Percentiles rank a stretch among this genome's conserved stretches.
Conservation (phyloP, 2,329 filamentous ascomycete species). For the Colletotrichum endophyticum region DNA sequence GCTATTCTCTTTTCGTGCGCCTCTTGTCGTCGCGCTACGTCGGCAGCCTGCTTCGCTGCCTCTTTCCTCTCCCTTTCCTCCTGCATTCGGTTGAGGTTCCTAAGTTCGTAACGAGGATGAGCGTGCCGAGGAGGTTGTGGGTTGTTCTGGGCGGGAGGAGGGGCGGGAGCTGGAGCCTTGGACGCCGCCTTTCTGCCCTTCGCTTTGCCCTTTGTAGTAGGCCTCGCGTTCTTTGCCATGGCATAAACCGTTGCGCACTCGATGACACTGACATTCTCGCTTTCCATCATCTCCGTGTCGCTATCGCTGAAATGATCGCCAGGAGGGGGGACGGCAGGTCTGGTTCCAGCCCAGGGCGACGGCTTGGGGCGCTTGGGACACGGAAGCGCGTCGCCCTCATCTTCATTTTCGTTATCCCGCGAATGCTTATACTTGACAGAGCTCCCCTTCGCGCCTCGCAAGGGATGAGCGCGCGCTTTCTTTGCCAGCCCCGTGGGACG, state of each 20-base stretch:
- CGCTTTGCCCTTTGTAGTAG: not conserved
- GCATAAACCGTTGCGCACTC: not conserved
- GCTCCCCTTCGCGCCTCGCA: not conserved
- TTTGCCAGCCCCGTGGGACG: not conserved
- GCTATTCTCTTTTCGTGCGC: not conserved
- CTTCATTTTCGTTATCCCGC: not conserved
- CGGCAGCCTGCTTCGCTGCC: not conserved
- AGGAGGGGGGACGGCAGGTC: fast-evolving
- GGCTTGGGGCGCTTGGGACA: not conserved
- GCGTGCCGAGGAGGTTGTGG: not conserved
- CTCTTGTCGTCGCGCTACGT: not conserved
- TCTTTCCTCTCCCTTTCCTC: not conserved
- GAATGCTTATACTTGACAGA: not conserved
- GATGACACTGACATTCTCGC: fast-evolving
- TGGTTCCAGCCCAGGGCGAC: not conserved
- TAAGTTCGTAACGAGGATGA: not conserved
- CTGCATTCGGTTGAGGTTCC: not conserved
- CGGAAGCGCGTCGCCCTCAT: not conserved
- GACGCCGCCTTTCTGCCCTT: not conserved
- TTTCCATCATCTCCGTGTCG: not conserved
- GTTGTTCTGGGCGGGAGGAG: fast-evolving
- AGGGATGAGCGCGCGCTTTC: not conserved
- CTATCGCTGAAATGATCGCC: not conserved
- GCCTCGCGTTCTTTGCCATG: not conserved
- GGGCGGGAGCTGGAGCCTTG: not conserved